Evolutionary conservation across 2,329 filamentous ascomycete species (phyloP), one percentile per base, ranked within the genome.

Genomic region (Xylariaceae sp.): DNA sequence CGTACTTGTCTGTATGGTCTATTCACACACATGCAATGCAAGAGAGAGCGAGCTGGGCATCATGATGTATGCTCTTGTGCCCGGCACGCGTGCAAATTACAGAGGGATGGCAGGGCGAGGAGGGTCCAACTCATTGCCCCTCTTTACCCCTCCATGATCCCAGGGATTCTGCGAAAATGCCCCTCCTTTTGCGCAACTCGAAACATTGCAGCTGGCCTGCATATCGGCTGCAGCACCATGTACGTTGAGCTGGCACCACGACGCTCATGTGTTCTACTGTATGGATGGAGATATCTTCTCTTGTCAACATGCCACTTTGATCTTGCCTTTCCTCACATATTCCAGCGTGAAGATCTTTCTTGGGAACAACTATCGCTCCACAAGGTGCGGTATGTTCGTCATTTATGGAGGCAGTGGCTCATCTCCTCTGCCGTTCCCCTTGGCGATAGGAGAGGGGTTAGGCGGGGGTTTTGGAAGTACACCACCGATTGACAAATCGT

Each of bases 61-160:
- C 22, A 7, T 7, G 22, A 28, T 28, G 7, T 28, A 7, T 28
- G 22, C 22, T 28, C 22, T 28, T 4, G 22, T 28, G 22, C 22
- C 22, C 22, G 4, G 22, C 22, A 7, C 22, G 22, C 4, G 22
- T 28, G 22, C 7, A 28, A 5, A 28, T 28, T 28, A 28, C 22
- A 7, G 22, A 28, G 22, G 31, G 36, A 53, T 55, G 48, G 56
- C 58, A 53, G 51, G 22, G 22, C 22, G 22, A 28, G 22, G 22
- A 28, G 22, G 22, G 22, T 28, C 22, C 22, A 28, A 28, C 4
- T 5, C 7, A 28, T 36, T 50, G 54, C 63, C 63, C 62, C 63
- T 62, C 61, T 56, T 61, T 65, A 63, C 63, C 63, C 63, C 63
- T 65, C 63, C 63, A 64, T 64, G 48, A 54, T 57, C 59, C 42